Percentiles rank a stretch among this genome's conserved stretches.
These are phyloP conservation scores for Marsdenia floribunda DNA, from an alignment of 257 asterid genomes.

Conservation along the genomic window DNA sequence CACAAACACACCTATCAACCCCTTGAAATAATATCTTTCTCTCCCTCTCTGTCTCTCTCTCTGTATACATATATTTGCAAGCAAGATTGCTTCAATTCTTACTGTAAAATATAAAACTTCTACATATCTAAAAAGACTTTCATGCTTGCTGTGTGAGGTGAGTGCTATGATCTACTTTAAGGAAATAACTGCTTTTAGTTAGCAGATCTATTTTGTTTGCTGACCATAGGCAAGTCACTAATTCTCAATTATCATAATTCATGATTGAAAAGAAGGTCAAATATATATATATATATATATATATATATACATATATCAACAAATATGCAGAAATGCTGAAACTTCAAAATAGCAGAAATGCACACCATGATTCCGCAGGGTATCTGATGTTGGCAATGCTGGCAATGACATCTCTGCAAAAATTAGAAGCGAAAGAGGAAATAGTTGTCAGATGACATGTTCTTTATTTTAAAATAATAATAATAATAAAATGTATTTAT, in stretches of 20 bases:
- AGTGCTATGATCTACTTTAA: background rate
- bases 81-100: no score
- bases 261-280: background rate
- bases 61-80: no score
- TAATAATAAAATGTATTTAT: no score
- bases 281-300: background rate
- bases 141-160: no score
- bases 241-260: background rate
- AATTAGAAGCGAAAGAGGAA: constrained; percentile 8
- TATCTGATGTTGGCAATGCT: constrained; percentile 77
- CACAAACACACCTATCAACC: background rate
- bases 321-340: background rate
- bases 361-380: constrained; percentile 54
- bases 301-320: background rate
- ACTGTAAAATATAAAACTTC: no score
- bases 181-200: background rate
- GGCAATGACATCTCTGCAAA: constrained; percentile 96
- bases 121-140: background rate
- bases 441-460: background rate
- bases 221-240: background rate
- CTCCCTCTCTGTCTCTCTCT: no score
- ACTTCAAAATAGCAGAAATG: constrained; percentile 10
- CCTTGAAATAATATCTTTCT: no score
- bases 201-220: background rate
- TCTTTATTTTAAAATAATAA: no score